Percentiles rank a stretch among this genome's conserved stretches.
Evolutionary conservation across 2,329 filamentous ascomycete genomes (phyloP).

Genomic region (Trichophyton benhamiae): DNA sequence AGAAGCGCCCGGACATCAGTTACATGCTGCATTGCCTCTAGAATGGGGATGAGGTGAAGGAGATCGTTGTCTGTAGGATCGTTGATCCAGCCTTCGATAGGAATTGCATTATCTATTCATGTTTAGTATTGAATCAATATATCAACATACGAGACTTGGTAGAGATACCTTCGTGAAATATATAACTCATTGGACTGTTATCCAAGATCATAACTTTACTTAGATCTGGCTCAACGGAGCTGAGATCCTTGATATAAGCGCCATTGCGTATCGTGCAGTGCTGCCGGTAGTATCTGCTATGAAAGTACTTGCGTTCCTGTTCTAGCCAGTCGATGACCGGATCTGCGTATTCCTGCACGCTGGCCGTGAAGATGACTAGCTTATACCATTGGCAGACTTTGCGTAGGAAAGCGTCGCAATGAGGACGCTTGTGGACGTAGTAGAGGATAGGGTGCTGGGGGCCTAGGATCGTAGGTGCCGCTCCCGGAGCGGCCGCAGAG

Average conservation of each 20-base stretch:
- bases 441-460: conserved; percentile 94
- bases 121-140: not conserved
- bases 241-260: conserved; percentile 95
- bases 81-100: conserved; percentile 98
- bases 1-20: conserved; percentile 88
- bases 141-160: too few species aligned
- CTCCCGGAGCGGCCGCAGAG: conserved; percentile 36
- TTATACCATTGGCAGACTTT: conserved; percentile 98
- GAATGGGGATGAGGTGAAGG: conserved; percentile 77
- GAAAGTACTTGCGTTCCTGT: conserved; percentile 91
- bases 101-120: conserved; percentile 81
- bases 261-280: conserved; percentile 94
- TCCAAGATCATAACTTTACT: conserved; percentile 98
- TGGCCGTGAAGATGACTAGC: conserved; percentile 89
- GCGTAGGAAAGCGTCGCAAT: conserved; percentile 91
- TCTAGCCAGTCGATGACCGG: conserved; percentile 98
- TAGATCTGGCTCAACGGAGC: conserved; percentile 87
- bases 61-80: conserved; percentile 95
- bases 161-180: conserved; percentile 84
- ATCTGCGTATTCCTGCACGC: conserved; percentile 96
- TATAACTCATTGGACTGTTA: conserved; percentile 95
- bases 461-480: conserved; percentile 46
- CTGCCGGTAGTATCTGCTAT: conserved; percentile 84
- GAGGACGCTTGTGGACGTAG: conserved; percentile 94
- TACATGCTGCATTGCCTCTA: conserved; percentile 92